Evolutionary conservation across 768 basidiomycete species (phyloP), one percentile per base, ranked within the genome.

Genomic region (Hortiboletus flavorubellus): DNA sequence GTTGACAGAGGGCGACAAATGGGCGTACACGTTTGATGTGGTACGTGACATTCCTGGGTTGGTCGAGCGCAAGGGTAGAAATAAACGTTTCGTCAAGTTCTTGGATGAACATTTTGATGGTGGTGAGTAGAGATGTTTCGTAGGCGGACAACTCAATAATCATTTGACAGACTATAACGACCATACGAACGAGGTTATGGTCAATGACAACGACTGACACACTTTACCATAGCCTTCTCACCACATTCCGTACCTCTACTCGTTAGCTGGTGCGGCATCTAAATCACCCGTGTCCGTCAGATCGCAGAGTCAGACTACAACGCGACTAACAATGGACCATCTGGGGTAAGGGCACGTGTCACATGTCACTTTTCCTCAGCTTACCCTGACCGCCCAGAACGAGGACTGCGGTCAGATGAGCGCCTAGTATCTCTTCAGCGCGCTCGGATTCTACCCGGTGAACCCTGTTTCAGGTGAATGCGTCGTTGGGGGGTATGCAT

Each of bases 321-420:
- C 53, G 79, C 81, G 44, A 83, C 86, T 0, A 76, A 84, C 0
- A 80, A 76, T 38, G 91, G 91, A 2, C 73, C 93, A 4, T 83
- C 87, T 5, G 90, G 90, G 15, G 89, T 89, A 64, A 21, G 79
- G 71, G 26, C 15, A 15, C 14, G n/a, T 4, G 1, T 15, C 16
- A 2, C 43, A 4, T 8, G 37, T 43, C 33, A 35, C 26, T 34
- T 21, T 18, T 49, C 9, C 30, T 30, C 9, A 1, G 1, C 59
- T 63, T 14, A 55, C 21, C 35, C 31, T 33, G 18, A 9, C 11
- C 49, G 10, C 1, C 26, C 56, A 91, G 86, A 93, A 93, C 61
- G 91, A 93, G 67, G 91, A 93, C 64, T 92, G 90, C 59, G 90
- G 91, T 1, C 91, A 93, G 67, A 93, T 93, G 91, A 89, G 87